Percentiles rank a stretch among this genome's conserved stretches.
Evolutionary conservation across 148 eudicot species (phyloP).

Genomic region (Persicaria tinctoria): DNA sequence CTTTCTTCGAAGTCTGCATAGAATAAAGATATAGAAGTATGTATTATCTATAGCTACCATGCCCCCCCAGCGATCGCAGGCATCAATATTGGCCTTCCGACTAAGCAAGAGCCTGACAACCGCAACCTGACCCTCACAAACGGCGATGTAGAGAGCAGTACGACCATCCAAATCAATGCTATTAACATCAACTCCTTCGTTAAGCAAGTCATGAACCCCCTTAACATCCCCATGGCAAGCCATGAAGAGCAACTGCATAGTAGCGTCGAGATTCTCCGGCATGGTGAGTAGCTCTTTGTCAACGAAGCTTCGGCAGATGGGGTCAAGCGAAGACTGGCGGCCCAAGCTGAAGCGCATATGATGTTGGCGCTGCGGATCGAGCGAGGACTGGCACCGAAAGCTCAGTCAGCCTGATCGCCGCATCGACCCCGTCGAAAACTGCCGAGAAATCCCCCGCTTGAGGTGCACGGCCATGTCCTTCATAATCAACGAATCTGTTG

Average conservation of each 20-base stretch:
- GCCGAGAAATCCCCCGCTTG: slow-evolving; percentile 86
- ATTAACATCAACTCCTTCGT: slow-evolving; percentile 82
- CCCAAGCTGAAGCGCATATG: slow-evolving; percentile 75
- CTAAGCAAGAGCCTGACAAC: too few relatives aligned
- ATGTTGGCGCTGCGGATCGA: slow-evolving; percentile 61
- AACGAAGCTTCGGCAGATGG: slow-evolving; percentile 37
- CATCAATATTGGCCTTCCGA: too few relatives aligned
- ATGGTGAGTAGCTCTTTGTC: slow-evolving; percentile 42
- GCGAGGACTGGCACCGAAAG: slow-evolving; percentile 70
- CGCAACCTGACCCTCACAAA: too few relatives aligned
- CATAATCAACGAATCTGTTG: not conserved
- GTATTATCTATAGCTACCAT: too few relatives aligned
- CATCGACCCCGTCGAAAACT: slow-evolving; percentile 77
- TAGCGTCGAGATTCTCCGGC: slow-evolving; percentile 81
- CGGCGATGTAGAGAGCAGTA: slow-evolving; percentile 83
- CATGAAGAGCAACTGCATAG: slow-evolving; percentile 82
- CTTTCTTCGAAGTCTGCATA: too few relatives aligned
- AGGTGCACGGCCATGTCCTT: slow-evolving; percentile 61
- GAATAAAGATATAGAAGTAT: too few relatives aligned
- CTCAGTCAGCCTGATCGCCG: slow-evolving; percentile 46
- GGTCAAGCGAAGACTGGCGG: slow-evolving; percentile 90
- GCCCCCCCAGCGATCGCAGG: too few relatives aligned
- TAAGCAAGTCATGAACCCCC: slow-evolving; percentile 62
- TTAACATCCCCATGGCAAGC: slow-evolving; percentile 66
- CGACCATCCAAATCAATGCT: slow-evolving; percentile 95